Conservation (phyloP, 176 grass and related monocot genomes). For the Tillandsia leiboldiana region DNA sequence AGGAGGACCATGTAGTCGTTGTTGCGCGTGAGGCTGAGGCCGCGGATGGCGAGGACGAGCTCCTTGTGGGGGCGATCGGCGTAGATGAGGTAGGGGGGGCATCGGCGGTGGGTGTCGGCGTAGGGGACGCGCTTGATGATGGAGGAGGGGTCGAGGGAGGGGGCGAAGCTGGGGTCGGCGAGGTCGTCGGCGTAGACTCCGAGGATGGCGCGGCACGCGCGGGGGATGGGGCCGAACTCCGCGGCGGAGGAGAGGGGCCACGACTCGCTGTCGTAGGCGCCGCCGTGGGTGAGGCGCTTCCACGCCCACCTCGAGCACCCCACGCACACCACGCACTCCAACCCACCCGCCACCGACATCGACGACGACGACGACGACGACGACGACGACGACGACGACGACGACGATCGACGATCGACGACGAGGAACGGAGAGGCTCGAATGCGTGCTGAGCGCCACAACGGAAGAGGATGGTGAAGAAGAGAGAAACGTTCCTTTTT, state of each 20-base stretch:
- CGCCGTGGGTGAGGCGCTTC: slow-evolving; percentile 87
- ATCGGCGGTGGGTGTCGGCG: slow-evolving; percentile 36
- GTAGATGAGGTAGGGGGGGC: slow-evolving; percentile 79
- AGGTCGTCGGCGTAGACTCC: slow-evolving; percentile 65
- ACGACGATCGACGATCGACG: too few relatives aligned
- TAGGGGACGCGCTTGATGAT: slow-evolving; percentile 55
- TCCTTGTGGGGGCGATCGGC: slow-evolving; percentile 51
- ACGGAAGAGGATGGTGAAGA: too few relatives aligned
- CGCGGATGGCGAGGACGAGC: slow-evolving; percentile 74
- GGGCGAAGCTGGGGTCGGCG: slow-evolving; percentile 39
- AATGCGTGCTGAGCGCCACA: too few relatives aligned
- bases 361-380: too few relatives aligned
- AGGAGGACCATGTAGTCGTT: slow-evolving; percentile 92
- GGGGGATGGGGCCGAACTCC: slow-evolving; percentile 75
- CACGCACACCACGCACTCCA: slow-evolving; percentile 83
- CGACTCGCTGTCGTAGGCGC: slow-evolving; percentile 94
- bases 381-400: too few relatives aligned
- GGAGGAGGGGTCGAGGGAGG: slow-evolving; percentile 33
- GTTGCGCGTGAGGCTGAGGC: slow-evolving; percentile 88
- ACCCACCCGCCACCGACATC: slow-evolving; percentile 89
- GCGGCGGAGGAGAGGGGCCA: slow-evolving; percentile 48
- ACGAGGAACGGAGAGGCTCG: too few relatives aligned
- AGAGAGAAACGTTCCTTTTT: too few relatives aligned
- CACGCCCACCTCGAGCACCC: slow-evolving; percentile 82
- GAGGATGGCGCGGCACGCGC: slow-evolving; percentile 65